Evolutionary conservation across 2,329 filamentous ascomycete species (phyloP), one percentile per base, ranked within the genome.

Genomic region (Didymella segeticola): DNA sequence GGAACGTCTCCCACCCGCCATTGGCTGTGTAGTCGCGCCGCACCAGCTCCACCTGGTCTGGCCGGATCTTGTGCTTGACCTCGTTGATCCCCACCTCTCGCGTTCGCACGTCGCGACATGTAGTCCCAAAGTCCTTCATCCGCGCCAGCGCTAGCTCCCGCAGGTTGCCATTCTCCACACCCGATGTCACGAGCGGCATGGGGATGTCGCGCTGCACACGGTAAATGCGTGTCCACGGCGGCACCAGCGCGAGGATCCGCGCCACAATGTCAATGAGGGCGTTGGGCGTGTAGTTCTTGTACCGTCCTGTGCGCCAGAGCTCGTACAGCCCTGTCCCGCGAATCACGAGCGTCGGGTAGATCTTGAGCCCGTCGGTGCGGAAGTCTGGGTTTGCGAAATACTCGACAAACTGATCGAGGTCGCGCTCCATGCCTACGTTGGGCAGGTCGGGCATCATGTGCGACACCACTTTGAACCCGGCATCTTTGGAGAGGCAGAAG

Each of bases 381-480:
- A 99, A 99, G 34, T 87, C 91, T 1, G 95, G 95, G 72, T 92
- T 98, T 72, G 96, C 92, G 68, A 99, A 99, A 75, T 99, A 99
- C 73, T 99, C 96, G 60, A 91, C 85, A 76, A 99, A 99, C 67
- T 99, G 95, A 70, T 96, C 93, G 36, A 99, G 82, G 72, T 99
- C 95, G 67, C 95, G 89, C 77, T 99, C 96, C 90, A 98, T 96
- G 51, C 95, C 95, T 2, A 99, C 95, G 67, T 99, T 99, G 3
- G 95, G 95, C 41, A 99, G 78, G 72, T 99, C 95, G 1, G 95
- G 95, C 95, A 99, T 99, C 95, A 99, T 99, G 78, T 99, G 95
- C 63, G 91, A 96, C 58, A 99, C 95, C 1, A 99, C 95, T 76
- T 99, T 99, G 83, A 96, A 99, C 1, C 95, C 95, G 5, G 96